Conservation (phyloP, 768 basidiomycete species). For the Boletus rubescentipes region DNA sequence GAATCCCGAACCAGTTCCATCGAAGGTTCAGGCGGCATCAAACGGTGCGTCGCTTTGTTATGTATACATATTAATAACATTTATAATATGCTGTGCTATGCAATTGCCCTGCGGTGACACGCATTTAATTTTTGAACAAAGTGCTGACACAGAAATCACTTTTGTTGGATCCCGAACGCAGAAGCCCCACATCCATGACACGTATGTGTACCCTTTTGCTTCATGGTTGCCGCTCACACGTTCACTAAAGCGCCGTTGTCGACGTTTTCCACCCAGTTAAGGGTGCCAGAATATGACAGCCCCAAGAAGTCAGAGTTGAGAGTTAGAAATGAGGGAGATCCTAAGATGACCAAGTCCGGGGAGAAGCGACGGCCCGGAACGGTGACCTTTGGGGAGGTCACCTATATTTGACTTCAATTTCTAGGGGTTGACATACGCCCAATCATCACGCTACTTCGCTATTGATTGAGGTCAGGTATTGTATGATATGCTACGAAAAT, state of each 20-base stretch:
- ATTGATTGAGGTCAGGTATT: too few species aligned
- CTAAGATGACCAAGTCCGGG: not conserved
- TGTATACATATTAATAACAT: not conserved
- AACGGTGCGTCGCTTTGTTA: not conserved
- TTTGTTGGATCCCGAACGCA: not conserved
- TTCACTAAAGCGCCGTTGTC: not conserved
- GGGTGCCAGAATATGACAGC: not conserved
- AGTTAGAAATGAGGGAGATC: not conserved
- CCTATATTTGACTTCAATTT: not conserved
- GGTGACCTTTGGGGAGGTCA: constrained; percentile 4
- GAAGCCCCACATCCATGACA: not conserved
- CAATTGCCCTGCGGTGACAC: not conserved
- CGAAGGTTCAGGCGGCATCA: not conserved
- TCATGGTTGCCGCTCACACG: not conserved
- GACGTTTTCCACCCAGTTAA: not conserved
- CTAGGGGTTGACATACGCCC: not conserved
- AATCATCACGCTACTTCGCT: not conserved
- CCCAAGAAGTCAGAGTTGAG: not conserved
- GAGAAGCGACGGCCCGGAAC: not conserved
- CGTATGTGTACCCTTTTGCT: not conserved
- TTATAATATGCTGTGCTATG: not conserved
- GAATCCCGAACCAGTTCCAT: not conserved
- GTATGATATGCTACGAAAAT: too few species aligned
- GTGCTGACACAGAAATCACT: not conserved
- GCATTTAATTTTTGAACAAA: not conserved